Base-by-base conservation (phyloP, 805 yeast species). In the Ogataea chonburiensis region DNA sequence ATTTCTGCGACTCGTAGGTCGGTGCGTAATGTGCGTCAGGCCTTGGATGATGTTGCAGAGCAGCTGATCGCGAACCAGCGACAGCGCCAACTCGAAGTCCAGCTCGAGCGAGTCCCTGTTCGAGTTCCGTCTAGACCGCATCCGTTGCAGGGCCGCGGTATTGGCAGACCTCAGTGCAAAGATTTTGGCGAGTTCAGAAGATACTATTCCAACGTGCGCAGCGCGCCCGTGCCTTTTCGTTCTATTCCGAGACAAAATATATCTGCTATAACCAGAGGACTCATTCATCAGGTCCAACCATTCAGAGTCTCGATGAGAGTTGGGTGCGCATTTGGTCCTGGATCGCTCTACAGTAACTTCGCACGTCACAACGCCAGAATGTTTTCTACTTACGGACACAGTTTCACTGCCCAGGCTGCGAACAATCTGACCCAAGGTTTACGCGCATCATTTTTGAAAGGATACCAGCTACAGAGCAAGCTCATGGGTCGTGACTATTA, bases 341-440 rank as follows among this genome's bases (percentile, higher is more conserved):
- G 49, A 16, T 52, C 60, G 3, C 46, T 67, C 15, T 68, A 66
- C 37, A 50, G 56, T 18, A 55, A 63, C 39, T 68, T 67, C 40
- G 49, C 56, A 5, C 50, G 53, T 29, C 60, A 64, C 16, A 62
- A 61, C 28, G 54, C 64, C 1, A 55, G 73, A 51, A 59, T 60
- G 52, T 68, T 60, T 37, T 59, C 67, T 8, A 59, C 67, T 1
- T 64, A 55, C 42, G 65, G 69, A 6, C 55, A 57, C 5, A 54
- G 54, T 11, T 50, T 58, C 10, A 63, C 80, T 2, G 73, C 70
- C 36, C 80, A 79, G 47, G 85, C 81, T 38, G 80, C 76, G 17
- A 64, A 65, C 42, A 77, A 71, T 50, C 62, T 81, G 56, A 75
- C 83, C 1, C 57, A 72, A 19, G 76, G 75, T 5, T 29, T 70